These are phyloP conservation scores for Zoysia pacifica DNA, from an alignment of 176 grass and related monocot species.

Conservation along the genomic window DNA sequence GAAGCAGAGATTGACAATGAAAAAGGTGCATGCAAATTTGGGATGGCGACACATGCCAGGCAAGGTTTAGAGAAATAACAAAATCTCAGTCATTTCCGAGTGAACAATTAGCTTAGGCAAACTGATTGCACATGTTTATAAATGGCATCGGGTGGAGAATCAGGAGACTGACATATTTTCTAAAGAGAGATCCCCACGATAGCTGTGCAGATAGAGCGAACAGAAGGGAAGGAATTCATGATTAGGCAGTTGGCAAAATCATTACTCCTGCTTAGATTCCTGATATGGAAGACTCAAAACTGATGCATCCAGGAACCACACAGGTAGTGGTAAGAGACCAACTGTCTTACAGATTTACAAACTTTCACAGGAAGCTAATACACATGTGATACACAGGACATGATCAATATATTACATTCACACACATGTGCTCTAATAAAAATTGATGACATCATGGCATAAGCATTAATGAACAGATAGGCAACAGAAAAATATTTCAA, in stretches of 20 bases:
- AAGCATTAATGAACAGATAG: background rate
- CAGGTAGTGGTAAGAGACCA: background rate
- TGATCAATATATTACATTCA: background rate
- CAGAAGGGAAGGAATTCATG: background rate
- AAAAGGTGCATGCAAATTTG: background rate
- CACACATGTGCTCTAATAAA: background rate
- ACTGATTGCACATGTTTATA: background rate
- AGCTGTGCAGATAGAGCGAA: background rate
- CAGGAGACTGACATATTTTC: background rate
- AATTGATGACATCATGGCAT: background rate
- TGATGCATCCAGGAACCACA: background rate
- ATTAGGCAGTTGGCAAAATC: background rate
- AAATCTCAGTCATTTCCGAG: background rate
- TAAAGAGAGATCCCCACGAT: background rate
- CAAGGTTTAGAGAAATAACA: background rate
- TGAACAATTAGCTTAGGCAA: background rate
- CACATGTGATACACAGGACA: background rate
- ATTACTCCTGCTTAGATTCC: background rate
- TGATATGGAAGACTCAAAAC: background rate
- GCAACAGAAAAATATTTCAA: constrained; percentile 25
- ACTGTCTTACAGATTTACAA: background rate
- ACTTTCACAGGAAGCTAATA: background rate
- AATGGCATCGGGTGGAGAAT: background rate
- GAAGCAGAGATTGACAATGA: background rate
- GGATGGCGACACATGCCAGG: background rate